A percentile compares a stretch with the other conserved stretches of the same genome.
These are phyloP conservation scores for Suillus hirtellus DNA, from an alignment of 768 basidiomycete genomes.

Conservation along the genomic window DNA sequence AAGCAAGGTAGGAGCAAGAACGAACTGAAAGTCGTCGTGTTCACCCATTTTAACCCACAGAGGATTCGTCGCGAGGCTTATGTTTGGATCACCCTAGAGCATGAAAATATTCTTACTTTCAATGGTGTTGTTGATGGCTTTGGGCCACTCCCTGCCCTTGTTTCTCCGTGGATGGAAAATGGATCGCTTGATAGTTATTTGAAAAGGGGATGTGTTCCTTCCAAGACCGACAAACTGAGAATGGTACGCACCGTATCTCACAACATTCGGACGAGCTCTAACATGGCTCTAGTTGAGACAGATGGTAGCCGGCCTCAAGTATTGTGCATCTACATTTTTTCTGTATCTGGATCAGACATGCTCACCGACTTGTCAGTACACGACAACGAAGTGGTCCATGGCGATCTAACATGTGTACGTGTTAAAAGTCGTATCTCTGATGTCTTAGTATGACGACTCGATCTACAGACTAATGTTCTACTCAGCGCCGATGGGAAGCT, in stretches of 20 bases:
- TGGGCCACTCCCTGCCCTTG: slow-evolving; percentile 22
- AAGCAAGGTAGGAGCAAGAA: slow-evolving; percentile 3
- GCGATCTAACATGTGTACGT: slow-evolving; percentile 16
- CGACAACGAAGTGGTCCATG: slow-evolving; percentile 8
- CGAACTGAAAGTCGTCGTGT: neutral
- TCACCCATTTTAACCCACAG: neutral
- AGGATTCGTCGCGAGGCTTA: slow-evolving; percentile 12
- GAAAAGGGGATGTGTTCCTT: slow-evolving; percentile 1
- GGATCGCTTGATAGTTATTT: slow-evolving; percentile 35
- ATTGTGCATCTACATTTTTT: slow-evolving; percentile 4
- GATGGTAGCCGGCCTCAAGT: slow-evolving; percentile 8
- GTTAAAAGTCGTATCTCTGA: neutral
- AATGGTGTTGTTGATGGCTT: slow-evolving; percentile 21
- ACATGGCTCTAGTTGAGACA: slow-evolving; percentile 1
- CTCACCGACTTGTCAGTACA: slow-evolving; percentile 11
- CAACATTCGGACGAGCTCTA: neutral
- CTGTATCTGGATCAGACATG: too few relatives aligned
- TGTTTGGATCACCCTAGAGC: slow-evolving; percentile 13
- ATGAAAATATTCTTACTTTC: slow-evolving; percentile 20
- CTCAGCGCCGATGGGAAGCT: slow-evolving; percentile 33
- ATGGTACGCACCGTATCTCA: slow-evolving; percentile 16
- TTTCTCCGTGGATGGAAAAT: slow-evolving; percentile 30
- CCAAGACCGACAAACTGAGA: slow-evolving; percentile 12
- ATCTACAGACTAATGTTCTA: slow-evolving; percentile 37
- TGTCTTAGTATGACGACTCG: neutral